These are phyloP conservation scores for Neurospora sp. DNA, from an alignment of 495 filamentous ascomycete species.

Conservation along the genomic window DNA sequence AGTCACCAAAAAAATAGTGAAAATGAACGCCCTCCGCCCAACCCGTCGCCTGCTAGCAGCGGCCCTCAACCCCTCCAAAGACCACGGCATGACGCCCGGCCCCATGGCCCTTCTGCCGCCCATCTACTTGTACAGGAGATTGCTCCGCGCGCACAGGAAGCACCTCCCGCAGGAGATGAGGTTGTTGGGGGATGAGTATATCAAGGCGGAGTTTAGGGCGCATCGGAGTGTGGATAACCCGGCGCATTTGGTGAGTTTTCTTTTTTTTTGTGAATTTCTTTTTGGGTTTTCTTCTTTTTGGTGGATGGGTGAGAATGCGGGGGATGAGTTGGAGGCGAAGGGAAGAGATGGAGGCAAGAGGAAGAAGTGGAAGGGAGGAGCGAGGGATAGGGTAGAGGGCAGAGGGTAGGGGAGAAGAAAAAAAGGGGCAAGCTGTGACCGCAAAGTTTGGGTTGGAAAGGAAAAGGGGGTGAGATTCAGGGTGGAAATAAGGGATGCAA, in stretches of 20 bases:
- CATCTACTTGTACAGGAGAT: constrained; percentile 76
- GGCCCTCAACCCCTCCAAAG: constrained; percentile 15
- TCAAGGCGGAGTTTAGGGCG: constrained; percentile 82
- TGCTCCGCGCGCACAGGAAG: constrained; percentile 78
- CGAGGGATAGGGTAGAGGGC: too few species aligned
- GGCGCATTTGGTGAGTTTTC: constrained; percentile 63
- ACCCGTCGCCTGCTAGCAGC: constrained; percentile 20
- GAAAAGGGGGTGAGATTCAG: too few species aligned
- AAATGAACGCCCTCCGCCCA: neutral
- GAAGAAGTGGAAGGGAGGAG: too few species aligned
- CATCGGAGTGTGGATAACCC: constrained; percentile 82
- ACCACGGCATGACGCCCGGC: constrained; percentile 33
- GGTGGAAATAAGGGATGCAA: too few species aligned
- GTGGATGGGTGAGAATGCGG: too few species aligned
- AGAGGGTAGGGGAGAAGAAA: too few species aligned
- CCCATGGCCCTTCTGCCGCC: constrained; percentile 79
- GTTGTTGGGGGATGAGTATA: constrained; percentile 76
- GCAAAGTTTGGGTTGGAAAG: too few species aligned
- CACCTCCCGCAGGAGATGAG: constrained; percentile 65
- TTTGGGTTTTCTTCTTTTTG: too few species aligned
- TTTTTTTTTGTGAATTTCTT: neutral
- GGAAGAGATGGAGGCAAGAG: too few species aligned
- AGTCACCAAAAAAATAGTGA: too few species aligned
- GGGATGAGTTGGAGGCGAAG: too few species aligned
- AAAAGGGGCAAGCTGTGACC: too few species aligned